Percentiles rank a stretch among this genome's conserved stretches.
These are phyloP conservation scores for Peronospora belbahrii DNA, from an alignment of 352 stramenopile species.

Conservation along the genomic window DNA sequence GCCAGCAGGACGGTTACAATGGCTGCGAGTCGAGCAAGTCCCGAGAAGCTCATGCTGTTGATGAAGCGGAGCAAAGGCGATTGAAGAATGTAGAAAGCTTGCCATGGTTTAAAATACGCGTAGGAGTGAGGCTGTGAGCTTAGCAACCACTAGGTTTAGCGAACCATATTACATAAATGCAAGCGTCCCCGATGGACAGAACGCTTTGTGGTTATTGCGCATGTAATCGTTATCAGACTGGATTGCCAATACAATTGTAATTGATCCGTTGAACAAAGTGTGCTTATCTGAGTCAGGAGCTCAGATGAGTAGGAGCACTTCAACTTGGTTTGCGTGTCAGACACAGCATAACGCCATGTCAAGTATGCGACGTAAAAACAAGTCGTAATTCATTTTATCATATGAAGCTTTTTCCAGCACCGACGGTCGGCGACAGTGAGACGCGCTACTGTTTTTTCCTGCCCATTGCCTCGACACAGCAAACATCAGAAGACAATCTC, in stretches of 20 bases:
- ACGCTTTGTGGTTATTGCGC: neutral
- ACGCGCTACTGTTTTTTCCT: slow-evolving; percentile 40
- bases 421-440: slow-evolving; percentile 21
- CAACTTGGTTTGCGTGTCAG: neutral
- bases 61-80: slow-evolving; percentile 1
- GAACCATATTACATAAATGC: neutral
- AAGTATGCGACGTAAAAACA: neutral
- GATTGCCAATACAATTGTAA: no score
- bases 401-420: slow-evolving; percentile 27
- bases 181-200: slow-evolving; percentile 2
- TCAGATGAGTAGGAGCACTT: neutral
- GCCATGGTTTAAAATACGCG: neutral
- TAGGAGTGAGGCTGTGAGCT: neutral
- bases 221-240: slow-evolving; percentile 7
- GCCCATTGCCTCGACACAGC: neutral
- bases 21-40: slow-evolving; percentile 12
- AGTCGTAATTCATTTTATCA: slow-evolving; percentile 1
- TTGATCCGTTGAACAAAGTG: no score
- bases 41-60: slow-evolving; percentile 14
- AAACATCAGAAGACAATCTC: neutral
- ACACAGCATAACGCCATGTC: neutral
- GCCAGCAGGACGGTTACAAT: slow-evolving; percentile 17
- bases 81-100: slow-evolving; percentile 13
- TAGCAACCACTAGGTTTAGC: neutral
- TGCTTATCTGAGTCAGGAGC: neutral